Evolutionary conservation across 495 filamentous ascomycete species (phyloP).

Genomic region (Penicillium turbatum): DNA sequence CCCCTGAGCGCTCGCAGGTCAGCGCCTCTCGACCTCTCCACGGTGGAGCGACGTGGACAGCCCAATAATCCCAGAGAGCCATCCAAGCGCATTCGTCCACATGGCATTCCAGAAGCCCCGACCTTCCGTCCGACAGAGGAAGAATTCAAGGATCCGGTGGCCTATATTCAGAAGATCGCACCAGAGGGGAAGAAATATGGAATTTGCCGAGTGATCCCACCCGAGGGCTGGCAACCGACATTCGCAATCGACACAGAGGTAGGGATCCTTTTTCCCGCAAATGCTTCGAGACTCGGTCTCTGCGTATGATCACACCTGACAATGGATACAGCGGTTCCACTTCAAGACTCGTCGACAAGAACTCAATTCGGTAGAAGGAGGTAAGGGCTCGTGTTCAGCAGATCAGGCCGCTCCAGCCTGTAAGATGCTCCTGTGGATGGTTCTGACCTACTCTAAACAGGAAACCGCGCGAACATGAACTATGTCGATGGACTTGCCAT

Average conservation of each 20-base stretch:
- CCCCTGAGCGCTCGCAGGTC: slow-evolving; percentile 68
- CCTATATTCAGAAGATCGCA: slow-evolving; percentile 85
- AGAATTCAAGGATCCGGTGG: slow-evolving; percentile 89
- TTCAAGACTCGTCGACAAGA: slow-evolving; percentile 96
- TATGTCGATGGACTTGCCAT: slow-evolving; percentile 94
- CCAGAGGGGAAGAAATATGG: slow-evolving; percentile 82
- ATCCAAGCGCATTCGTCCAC: slow-evolving; percentile 68
- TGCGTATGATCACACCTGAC: slow-evolving; percentile 2
- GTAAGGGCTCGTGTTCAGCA: slow-evolving; percentile 55
- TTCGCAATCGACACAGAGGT: slow-evolving; percentile 99
- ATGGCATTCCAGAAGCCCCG: slow-evolving; percentile 84
- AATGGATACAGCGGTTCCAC: slow-evolving; percentile 71
- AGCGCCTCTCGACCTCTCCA: slow-evolving; percentile 74
- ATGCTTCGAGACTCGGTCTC: background rate
- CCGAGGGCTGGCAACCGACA: slow-evolving; percentile 85
- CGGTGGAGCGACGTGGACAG: slow-evolving; percentile 86
- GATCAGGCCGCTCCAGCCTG: slow-evolving; percentile 23
- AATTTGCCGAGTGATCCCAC: slow-evolving; percentile 91
- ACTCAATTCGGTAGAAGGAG: slow-evolving; percentile 97
- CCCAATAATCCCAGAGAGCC: slow-evolving; percentile 70
- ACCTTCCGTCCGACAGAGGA: slow-evolving; percentile 87
- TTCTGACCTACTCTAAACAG: slow-evolving; percentile 48
- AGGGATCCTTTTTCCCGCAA: slow-evolving; percentile 25
- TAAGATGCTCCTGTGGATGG: slow-evolving; percentile 25
- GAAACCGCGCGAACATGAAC: slow-evolving; percentile 89